Evolutionary conservation across 2,329 filamentous ascomycete genomes (phyloP).

Genomic region (Cladosporium sp.): DNA sequence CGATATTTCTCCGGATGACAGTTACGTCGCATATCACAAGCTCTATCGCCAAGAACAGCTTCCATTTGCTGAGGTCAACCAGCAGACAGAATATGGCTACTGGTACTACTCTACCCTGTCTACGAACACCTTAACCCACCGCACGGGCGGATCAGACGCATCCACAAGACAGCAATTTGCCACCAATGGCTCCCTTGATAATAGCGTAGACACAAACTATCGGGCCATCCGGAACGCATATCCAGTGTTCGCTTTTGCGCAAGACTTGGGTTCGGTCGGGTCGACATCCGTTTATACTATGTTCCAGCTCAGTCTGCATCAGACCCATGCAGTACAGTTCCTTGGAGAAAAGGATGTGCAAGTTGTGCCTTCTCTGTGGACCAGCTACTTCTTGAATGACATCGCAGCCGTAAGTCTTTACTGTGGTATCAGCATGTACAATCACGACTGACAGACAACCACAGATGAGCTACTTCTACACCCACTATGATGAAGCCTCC

Average conservation of each 20-base stretch:
- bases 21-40: slow-evolving; percentile 30
- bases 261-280: slow-evolving; percentile 50
- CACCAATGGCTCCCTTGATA: slow-evolving; percentile 44
- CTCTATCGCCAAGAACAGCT: slow-evolving; percentile 34
- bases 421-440: neutral
- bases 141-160: slow-evolving; percentile 45
- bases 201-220: slow-evolving; percentile 49
- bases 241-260: slow-evolving; percentile 55
- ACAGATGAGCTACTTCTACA: slow-evolving; percentile 48
- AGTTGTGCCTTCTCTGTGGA: slow-evolving; percentile 52
- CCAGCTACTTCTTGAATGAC: slow-evolving; percentile 50
- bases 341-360: slow-evolving; percentile 43
- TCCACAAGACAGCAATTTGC: slow-evolving; percentile 51
- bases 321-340: slow-evolving; percentile 54
- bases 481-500: slow-evolving; percentile 45
- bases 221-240: slow-evolving; percentile 50
- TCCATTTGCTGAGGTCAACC: slow-evolving; percentile 47
- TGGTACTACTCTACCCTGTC: slow-evolving; percentile 55
- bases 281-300: slow-evolving; percentile 40
- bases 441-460: neutral
- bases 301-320: slow-evolving; percentile 54
- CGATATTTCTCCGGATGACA: slow-evolving; percentile 24
- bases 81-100: slow-evolving; percentile 55
- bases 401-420: slow-evolving; percentile 41
- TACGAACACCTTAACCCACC: slow-evolving; percentile 44